Percentiles rank a stretch among this genome's conserved stretches.
These are phyloP conservation scores for Malassezia furfur DNA, from an alignment of 1,284 basidiomycete species.

Conservation along the genomic window DNA sequence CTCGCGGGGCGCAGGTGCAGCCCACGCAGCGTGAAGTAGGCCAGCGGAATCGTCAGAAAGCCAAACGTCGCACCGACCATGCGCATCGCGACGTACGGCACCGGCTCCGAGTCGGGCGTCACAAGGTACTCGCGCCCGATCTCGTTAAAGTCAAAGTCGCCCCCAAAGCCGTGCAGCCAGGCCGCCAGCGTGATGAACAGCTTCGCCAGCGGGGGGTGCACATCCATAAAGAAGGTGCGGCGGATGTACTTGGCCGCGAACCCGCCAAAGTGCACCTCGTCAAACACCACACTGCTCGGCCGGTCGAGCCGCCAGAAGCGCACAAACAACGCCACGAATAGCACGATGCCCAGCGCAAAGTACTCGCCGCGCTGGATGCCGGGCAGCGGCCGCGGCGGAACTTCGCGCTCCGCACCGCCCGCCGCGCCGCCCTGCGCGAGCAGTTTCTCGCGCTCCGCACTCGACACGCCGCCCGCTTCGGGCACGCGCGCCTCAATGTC, in stretches of 20 bases:
- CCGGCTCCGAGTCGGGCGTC: conserved; percentile 47
- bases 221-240: conserved; percentile 82
- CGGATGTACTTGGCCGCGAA: conserved; percentile 78
- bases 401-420: background rate
- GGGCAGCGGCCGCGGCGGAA: background rate
- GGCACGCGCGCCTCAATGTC: background rate
- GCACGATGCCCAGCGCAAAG: conserved; percentile 15
- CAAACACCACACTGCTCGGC: conserved; percentile 46
- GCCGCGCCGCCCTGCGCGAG: background rate
- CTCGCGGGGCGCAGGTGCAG: conserved; percentile 75
- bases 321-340: conserved; percentile 26
- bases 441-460: conserved; percentile 11
- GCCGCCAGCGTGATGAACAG: conserved; percentile 83
- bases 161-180: conserved; percentile 81
- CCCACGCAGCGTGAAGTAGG: conserved; percentile 85
- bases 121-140: conserved; percentile 57
- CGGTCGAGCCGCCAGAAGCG: conserved; percentile 34
- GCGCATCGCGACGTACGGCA: conserved; percentile 94
- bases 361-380: conserved; percentile 10
- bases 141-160: conserved; percentile 90
- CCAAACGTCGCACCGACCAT: conserved; percentile 82
- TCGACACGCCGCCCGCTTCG: background rate
- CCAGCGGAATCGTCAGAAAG: conserved; percentile 73
- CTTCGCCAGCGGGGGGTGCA: conserved; percentile 94
- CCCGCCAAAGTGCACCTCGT: conserved; percentile 48